Evolutionary conservation across 345 rosid genomes (phyloP), one percentile per base, ranked within the genome.

Genomic region (Gossypium mustelinum): DNA sequence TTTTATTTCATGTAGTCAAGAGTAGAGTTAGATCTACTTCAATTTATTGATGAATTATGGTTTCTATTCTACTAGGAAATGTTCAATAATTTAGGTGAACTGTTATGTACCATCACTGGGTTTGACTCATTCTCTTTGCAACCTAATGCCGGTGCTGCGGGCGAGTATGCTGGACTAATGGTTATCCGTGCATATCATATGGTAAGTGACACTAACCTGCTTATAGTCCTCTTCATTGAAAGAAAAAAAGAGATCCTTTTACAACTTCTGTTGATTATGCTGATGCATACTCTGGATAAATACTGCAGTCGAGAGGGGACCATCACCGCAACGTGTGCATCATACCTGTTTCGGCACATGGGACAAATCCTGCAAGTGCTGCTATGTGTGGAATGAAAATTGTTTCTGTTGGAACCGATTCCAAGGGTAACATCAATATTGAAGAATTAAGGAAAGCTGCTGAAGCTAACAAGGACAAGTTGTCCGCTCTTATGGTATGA

Each of bases 311-410:
- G 67, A 93, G 98, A 81, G 99, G 97, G 73, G 98, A 96, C 81
- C 89, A 92, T 73, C 98, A 93, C 80, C 88, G 99, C 66, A 81
- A 96, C 74, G 98, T 96, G 62, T 93, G 99, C 84, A 96, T 96
- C 75, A 96, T 96, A 52, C 98, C 99, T 55, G 98, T 93, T 77
- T 96, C 99, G 71, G 99, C 99, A 70, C 99, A 96, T 67, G 98
- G 98, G 62, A 96, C 98, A 79, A 96, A 96, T 82, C 99, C 99
- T 82, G 99, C 99, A 20, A 96, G 92, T 84, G 99, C 99, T 85
- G 97, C 99, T 55, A 93, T 93, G 98, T 92, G 97, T 58, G 99
- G 99, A 24, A 96, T 96, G 99, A 96, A 96, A 82, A 96, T 96
- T 78, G 87, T 96, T 74, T 64, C 92, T 18, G 91, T 96, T 79